Conservation (phyloP, 768 basidiomycete species). For the Hericium rajendrae region DNA sequence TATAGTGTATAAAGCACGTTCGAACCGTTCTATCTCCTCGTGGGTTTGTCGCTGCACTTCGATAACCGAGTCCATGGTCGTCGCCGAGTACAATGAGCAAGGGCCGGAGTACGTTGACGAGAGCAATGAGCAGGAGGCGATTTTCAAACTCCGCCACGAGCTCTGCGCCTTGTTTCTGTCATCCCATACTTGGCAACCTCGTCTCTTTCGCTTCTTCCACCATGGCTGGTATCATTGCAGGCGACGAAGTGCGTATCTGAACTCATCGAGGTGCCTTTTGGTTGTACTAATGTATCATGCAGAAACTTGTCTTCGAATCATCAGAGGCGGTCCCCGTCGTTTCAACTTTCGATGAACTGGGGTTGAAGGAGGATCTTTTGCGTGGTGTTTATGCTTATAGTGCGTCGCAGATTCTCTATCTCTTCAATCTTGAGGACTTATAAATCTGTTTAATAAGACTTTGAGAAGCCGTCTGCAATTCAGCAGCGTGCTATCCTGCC, state of each 20-base stretch:
- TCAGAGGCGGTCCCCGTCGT: slow-evolving; percentile 86
- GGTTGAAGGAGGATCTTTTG: slow-evolving; percentile 89
- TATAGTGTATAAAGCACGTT: slow-evolving; percentile 76
- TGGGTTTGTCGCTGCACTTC: slow-evolving; percentile 94
- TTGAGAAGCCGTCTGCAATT: slow-evolving; percentile 97
- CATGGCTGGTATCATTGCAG: slow-evolving; percentile 78
- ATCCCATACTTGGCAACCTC: slow-evolving; percentile 17
- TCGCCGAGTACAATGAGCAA: neutral
- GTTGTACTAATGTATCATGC: slow-evolving; percentile 1
- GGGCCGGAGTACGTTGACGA: slow-evolving; percentile 3
- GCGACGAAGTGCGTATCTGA: slow-evolving; percentile 62
- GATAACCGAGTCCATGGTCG: slow-evolving; percentile 80
- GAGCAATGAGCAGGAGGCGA: neutral
- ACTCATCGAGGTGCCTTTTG: neutral
- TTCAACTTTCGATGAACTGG: slow-evolving; percentile 83
- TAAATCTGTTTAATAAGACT: slow-evolving; percentile 36
- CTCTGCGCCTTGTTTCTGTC: slow-evolving; percentile 17
- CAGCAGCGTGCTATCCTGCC: slow-evolving; percentile 97
- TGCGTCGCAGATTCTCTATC: slow-evolving; percentile 26
- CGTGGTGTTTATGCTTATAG: slow-evolving; percentile 99
- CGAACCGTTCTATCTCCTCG: slow-evolving; percentile 90
- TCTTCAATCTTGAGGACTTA: slow-evolving; percentile 3
- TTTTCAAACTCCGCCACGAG: slow-evolving; percentile 7
- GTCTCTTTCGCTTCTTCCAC: slow-evolving; percentile 30
- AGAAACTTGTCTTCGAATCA: slow-evolving; percentile 94